Conservation (phyloP, 306 rosid species). For the Castanea sativa region DNA sequence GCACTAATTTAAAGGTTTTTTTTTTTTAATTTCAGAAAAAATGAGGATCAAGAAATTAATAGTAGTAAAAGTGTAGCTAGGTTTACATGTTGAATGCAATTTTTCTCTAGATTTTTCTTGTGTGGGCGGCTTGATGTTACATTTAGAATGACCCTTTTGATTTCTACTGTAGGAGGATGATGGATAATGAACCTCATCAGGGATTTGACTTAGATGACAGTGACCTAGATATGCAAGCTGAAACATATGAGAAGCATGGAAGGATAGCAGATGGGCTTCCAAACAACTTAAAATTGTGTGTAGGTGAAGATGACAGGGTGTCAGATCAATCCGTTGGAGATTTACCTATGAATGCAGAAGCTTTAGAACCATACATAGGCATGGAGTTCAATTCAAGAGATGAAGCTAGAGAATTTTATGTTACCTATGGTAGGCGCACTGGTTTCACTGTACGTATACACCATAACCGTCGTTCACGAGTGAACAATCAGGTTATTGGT, state of each 20-base stretch:
- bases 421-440: constrained; percentile 51
- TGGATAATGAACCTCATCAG: constrained; percentile 46
- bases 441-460: constrained; percentile 75
- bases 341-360: constrained; percentile 35
- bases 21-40: not conserved
- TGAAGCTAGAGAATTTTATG: constrained; percentile 71
- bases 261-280: constrained; percentile 36
- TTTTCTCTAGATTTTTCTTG: not conserved
- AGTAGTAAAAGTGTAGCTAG: not conserved
- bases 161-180: constrained; percentile 29
- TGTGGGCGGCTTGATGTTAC: constrained; percentile 9
- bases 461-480: constrained; percentile 75
- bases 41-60: not conserved
- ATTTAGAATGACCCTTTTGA: constrained; percentile 11
- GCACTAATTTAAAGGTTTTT: not conserved
- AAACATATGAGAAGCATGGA: constrained; percentile 31
- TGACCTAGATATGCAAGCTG: constrained; percentile 50
- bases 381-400: constrained; percentile 73
- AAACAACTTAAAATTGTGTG: constrained; percentile 31
- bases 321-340: constrained; percentile 38
- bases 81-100: not conserved
- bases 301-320: constrained; percentile 41
- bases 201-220: constrained; percentile 57
- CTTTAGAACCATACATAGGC: constrained; percentile 48
- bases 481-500: constrained; percentile 66